A percentile compares a stretch with the other conserved stretches of the same genome.
phyloP scores from a whole-genome alignment of 208 protist genomes.

The Trypanosoma platydactyli region DNA sequence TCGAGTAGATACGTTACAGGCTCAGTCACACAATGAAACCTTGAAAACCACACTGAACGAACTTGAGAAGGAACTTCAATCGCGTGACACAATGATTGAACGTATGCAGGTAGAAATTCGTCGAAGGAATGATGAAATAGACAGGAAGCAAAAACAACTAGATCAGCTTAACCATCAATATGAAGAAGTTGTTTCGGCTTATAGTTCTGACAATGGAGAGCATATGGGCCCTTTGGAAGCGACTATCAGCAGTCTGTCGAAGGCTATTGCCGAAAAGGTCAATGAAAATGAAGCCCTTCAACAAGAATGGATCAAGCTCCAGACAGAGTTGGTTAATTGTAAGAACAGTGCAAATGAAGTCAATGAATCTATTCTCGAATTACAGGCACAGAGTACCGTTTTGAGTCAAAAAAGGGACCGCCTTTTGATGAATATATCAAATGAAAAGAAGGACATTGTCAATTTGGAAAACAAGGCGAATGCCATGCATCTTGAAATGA shows the following conservation, averaged over 20 bases:
- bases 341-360: conserved; percentile 91
- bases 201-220: conserved; percentile 79
- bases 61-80: conserved; percentile 91
- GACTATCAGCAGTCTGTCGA: conserved; percentile 94
- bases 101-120: conserved; percentile 95
- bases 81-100: conserved; percentile 90
- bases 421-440: conserved; percentile 67
- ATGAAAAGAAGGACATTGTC: conserved; percentile 81
- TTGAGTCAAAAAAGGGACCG: conserved; percentile 90
- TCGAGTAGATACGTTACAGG: conserved; percentile 94
- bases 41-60: conserved; percentile 84
- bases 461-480: conserved; percentile 80
- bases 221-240: conserved; percentile 94
- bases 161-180: conserved; percentile 96
- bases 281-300: conserved; percentile 93
- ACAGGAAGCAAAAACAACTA: conserved; percentile 95
- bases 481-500: conserved; percentile 92
- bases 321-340: conserved; percentile 94
- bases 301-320: conserved; percentile 94
- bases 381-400: conserved; percentile 86
- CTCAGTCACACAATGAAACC: conserved; percentile 91
- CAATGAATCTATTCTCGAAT: conserved; percentile 85
- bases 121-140: conserved; percentile 94
- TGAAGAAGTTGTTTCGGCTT: conserved; percentile 74
- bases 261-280: conserved; percentile 88